Evolutionary conservation across 441 rosid genomes (phyloP).

Genomic region (Francoa sonchifolia): DNA sequence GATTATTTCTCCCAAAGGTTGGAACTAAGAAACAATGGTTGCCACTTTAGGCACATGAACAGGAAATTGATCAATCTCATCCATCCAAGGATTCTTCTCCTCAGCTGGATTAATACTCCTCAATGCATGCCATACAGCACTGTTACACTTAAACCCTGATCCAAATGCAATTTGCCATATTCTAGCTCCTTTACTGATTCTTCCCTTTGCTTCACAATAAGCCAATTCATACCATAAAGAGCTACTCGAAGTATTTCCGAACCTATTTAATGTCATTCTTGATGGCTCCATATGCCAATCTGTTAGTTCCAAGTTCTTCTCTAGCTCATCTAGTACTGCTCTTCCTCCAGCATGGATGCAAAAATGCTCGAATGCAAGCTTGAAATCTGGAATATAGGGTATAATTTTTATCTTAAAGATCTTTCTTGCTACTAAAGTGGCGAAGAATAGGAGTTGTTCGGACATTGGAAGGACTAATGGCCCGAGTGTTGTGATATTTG

Average conservation of each 20-base stretch:
- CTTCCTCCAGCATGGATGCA: conserved; percentile 20
- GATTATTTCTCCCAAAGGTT: no score
- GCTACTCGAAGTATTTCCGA: conserved; percentile 21
- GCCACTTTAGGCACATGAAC: conserved; percentile 14
- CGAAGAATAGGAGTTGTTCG: conserved; percentile 16
- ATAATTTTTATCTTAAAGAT: conserved; percentile 8
- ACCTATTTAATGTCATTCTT: conserved; percentile 16
- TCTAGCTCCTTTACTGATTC: conserved; percentile 14
- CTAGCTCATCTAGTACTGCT: conserved; percentile 16
- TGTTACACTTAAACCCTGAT: conserved; percentile 22
- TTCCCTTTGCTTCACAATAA: conserved; percentile 17
- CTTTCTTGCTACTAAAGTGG: conserved; percentile 13
- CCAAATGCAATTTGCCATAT: conserved; percentile 20
- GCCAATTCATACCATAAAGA: conserved; percentile 22
- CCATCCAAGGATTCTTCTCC: conserved; percentile 17
- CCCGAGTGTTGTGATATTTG: conserved; percentile 18
- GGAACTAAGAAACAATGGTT: not conserved
- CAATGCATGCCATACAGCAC: conserved; percentile 17
- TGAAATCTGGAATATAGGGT: conserved; percentile 17
- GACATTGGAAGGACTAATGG: conserved; percentile 19
- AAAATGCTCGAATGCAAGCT: conserved; percentile 20
- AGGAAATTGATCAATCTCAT: no score
- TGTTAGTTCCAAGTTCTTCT: conserved; percentile 16
- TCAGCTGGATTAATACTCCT: conserved; percentile 10
- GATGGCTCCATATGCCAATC: conserved; percentile 21